Base-by-base conservation (phyloP, 345 rosid genomes). In the Citropsis articulata region DNA sequence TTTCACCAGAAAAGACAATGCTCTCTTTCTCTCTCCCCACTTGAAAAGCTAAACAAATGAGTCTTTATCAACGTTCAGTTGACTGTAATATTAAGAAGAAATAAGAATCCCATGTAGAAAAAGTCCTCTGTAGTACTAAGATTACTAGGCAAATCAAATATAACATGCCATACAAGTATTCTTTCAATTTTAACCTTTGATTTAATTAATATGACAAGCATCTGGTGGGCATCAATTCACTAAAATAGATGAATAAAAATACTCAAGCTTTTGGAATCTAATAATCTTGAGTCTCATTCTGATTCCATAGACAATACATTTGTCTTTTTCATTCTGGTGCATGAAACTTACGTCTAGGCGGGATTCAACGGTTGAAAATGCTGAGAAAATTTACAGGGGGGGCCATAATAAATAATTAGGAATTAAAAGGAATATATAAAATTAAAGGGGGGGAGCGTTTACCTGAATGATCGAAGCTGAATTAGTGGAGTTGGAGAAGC, bases 301-400 rank as follows among this genome's bases (percentile, higher is more conserved):
- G 79, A 76, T 76, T 76, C 79, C 72, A 53, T 55, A 4, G 13
- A n/a, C 55, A 14, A 48, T 14, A 53, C 55, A 4, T 76, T 76
- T 76, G 79, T 76, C 79, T 35, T 55, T 56, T 67, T 76, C 72
- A 14, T 2, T 4, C 7, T 21, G 9, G 6, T 27, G 35, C 5
- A 33, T 24, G 66, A 35, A n/a, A 59, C 71, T n/a, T 36, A 67
- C 22, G 12, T 71, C 4, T 2, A 5, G 45, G 63, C 24, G 64
- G 62, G 9, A 18, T 57, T 72, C 75, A 57, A 71, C 62, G 27
- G 59, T 48, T 64, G 60, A 12, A n/a, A 48, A 21, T 48, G 70
- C 60, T 25, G 63, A 61, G 63, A 55, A 53, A 71, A 71, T 50
- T 31, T 14, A 18, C 56, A 16, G 56, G 56, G 56, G 56, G 6